Conservation (phyloP, 2,329 filamentous ascomycete species). For the Xylaria digitata region DNA sequence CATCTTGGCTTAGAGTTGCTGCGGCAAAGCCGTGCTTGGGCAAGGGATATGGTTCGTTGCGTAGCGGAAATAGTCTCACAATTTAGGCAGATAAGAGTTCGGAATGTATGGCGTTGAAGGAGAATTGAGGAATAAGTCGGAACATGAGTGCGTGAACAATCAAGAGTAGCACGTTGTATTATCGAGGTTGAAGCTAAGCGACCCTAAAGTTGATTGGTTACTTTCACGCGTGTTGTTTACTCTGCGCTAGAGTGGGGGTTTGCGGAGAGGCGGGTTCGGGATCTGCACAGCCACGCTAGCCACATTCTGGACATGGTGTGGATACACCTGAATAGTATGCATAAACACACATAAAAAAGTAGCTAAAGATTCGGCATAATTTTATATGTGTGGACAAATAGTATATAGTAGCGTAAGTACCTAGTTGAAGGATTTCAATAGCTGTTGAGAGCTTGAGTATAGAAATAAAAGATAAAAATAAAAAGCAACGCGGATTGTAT, state of each 20-base stretch:
- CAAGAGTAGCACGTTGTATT: slow-evolving; percentile 6
- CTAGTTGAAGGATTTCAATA: too few species aligned
- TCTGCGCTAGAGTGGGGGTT: slow-evolving; percentile 28
- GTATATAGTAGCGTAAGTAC: too few species aligned
- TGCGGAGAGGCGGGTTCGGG: background rate
- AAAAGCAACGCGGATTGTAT: background rate
- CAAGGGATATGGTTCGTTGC: background rate
- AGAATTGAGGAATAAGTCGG: background rate
- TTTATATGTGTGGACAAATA: background rate
- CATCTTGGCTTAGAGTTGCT: slow-evolving; percentile 37
- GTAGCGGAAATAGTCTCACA: background rate
- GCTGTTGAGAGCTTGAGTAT: background rate
- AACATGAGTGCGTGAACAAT: slow-evolving; percentile 4
- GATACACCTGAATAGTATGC: too few species aligned
- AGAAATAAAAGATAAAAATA: background rate
- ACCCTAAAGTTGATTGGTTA: slow-evolving; percentile 41
- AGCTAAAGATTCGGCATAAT: too few species aligned
- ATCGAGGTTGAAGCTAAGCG: slow-evolving; percentile 18
- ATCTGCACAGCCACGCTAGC: slow-evolving; percentile 11
- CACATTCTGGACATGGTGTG: background rate
- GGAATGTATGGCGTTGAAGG: background rate
- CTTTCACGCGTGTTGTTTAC: slow-evolving; percentile 49
- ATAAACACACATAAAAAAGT: too few species aligned
- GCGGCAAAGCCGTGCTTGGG: slow-evolving; percentile 12
- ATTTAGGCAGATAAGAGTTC: background rate